phyloP scores from a whole-genome alignment of 2,329 filamentous ascomycete genomes.

The Cladosporium sp. region DNA sequence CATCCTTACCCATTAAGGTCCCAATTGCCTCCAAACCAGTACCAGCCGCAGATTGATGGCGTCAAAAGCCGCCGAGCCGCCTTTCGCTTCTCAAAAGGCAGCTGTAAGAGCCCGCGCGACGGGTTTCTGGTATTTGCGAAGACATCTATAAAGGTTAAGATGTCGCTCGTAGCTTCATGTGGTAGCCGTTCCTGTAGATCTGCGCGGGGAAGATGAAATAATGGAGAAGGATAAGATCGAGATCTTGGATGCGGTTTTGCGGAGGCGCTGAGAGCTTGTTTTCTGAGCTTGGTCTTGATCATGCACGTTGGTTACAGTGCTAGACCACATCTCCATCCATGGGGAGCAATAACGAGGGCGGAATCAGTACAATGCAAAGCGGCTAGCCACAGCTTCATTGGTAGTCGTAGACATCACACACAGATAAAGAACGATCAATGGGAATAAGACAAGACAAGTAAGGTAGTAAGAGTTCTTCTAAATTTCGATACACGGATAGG shows the following conservation, averaged over 20 bases:
- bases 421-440: neutral
- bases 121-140: constrained; percentile 13
- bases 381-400: neutral
- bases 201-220: constrained; percentile 4
- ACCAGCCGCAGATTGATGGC: neutral
- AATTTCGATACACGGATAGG: neutral
- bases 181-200: constrained; percentile 16
- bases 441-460: neutral
- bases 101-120: constrained; percentile 11
- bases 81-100: neutral
- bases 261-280: constrained; percentile 1
- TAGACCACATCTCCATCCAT: too few species aligned
- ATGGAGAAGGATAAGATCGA: neutral
- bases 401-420: neutral
- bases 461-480: neutral
- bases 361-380: neutral
- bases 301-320: neutral
- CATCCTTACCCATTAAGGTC: neutral
- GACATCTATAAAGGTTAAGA: neutral
- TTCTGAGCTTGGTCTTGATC: neutral
- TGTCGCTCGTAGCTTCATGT: neutral
- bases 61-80: neutral
- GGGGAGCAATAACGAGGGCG: too few species aligned
- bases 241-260: neutral
- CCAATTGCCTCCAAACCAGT: neutral